phyloP scores from a whole-genome alignment of 345 rosid species.

The Arabidopsis arenosa region DNA sequence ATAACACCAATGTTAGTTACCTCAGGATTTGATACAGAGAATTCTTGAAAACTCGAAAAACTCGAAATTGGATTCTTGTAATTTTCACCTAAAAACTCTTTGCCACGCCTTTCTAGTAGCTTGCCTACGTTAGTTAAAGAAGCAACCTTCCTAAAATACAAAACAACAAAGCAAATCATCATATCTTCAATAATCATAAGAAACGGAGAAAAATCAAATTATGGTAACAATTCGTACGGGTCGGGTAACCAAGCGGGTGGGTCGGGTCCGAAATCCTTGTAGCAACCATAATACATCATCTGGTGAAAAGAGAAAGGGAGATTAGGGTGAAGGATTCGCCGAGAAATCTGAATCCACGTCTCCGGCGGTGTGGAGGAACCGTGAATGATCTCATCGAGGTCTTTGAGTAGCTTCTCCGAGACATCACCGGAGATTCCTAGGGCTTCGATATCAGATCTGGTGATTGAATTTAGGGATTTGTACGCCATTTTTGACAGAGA shows the following conservation, averaged over 20 bases:
- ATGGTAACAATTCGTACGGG: slow-evolving; percentile 49
- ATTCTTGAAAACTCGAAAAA: slow-evolving; percentile 83
- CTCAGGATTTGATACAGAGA: slow-evolving; percentile 89
- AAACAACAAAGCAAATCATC: background rate
- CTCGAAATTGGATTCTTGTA: slow-evolving; percentile 81
- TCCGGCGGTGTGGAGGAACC: slow-evolving; percentile 57
- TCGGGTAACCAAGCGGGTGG: slow-evolving; percentile 94
- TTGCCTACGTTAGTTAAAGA: slow-evolving; percentile 68
- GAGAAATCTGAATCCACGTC: slow-evolving; percentile 65
- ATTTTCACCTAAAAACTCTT: slow-evolving; percentile 69
- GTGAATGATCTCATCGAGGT: slow-evolving; percentile 52
- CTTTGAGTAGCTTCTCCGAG: slow-evolving; percentile 52
- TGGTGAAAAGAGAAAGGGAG: slow-evolving; percentile 90
- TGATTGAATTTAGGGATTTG: slow-evolving; percentile 58
- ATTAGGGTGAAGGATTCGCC: slow-evolving; percentile 59
- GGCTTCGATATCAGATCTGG: slow-evolving; percentile 62
- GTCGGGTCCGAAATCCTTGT: slow-evolving; percentile 77
- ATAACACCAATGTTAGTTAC: slow-evolving; percentile 47
- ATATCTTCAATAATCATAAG: background rate
- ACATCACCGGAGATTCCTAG: slow-evolving; percentile 54
- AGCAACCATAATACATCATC: slow-evolving; percentile 87
- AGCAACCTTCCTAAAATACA: slow-evolving; percentile 61
- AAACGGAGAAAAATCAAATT: background rate
- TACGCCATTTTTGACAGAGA: slow-evolving; percentile 47
- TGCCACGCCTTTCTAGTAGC: slow-evolving; percentile 72